These are phyloP conservation scores for Syzygium syzygioides DNA, from an alignment of 441 rosid species.

Conservation along the genomic window DNA sequence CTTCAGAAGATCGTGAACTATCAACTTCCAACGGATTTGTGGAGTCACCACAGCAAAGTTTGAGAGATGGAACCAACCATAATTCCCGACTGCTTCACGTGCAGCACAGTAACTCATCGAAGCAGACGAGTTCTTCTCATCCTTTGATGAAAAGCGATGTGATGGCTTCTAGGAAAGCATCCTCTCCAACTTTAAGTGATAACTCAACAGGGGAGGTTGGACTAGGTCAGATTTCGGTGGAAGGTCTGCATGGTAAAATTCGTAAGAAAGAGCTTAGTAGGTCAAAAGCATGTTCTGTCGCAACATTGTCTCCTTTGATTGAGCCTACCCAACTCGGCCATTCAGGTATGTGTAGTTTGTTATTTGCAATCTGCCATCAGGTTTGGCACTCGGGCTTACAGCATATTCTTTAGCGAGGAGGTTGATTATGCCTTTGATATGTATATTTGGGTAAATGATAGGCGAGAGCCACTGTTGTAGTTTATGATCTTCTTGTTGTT, in stretches of 20 bases:
- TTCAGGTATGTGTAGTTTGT: constrained; percentile 6
- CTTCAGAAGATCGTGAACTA: constrained; percentile 9
- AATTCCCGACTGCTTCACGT: background rate
- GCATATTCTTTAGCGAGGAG: background rate
- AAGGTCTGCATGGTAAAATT: background rate
- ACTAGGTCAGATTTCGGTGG: background rate
- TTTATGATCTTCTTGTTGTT: background rate
- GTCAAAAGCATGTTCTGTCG: background rate
- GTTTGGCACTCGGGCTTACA: background rate
- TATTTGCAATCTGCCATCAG: background rate
- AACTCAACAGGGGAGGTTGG: background rate
- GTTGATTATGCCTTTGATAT: background rate
- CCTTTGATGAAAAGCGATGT: background rate
- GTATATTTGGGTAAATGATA: background rate
- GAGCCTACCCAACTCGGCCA: background rate
- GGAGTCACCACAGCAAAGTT: background rate
- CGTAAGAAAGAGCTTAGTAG: background rate
- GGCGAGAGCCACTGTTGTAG: background rate
- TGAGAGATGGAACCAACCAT: constrained; percentile 9
- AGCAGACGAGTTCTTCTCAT: constrained; percentile 1
- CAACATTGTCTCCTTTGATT: background rate
- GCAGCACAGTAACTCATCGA: background rate
- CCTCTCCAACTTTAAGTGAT: constrained; percentile 2
- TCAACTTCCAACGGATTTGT: background rate
- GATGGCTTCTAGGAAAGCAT: background rate